Base-by-base conservation (phyloP, 306 rosid genomes). In the Chamaecrista fasciculata region DNA sequence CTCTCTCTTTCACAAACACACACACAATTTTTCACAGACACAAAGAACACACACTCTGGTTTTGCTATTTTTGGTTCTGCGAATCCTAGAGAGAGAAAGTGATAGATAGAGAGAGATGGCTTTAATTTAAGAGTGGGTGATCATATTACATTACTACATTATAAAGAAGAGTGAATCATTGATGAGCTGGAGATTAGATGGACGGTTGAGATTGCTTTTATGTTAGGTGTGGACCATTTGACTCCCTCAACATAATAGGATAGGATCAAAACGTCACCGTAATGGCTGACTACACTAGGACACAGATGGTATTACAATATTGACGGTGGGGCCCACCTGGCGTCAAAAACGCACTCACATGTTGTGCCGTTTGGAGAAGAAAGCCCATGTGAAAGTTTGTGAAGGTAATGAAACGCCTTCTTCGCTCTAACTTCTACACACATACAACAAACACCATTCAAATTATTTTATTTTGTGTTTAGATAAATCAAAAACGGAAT, bases 161-260 rank as follows among this genome's bases (percentile, higher is more conserved):
- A n/a, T n/a, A n/a, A n/a, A 33, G 29, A 42, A 63, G 80, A 85
- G 76, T 79, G n/a, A n/a, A n/a, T n/a, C n/a, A 78, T 70, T 9
- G 72, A 76, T 70, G 78, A 71, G 67, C 37, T 25, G 52, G 56
- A 53, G 53, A 75, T 52, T 59, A 24, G 53, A 77, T 79, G 63
- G 72, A 82, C 86, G 89, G 93, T 70, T 67, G 28, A 77, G 86
- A 84, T 89, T 36, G 44, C 36, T 19, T 44, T 16, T 46, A 28
- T 11, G 50, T 5, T 4, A 5, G 1, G 34, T 18, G 24, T 56
- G 63, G 53, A 47, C 79, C 76, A 44, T 29, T 77, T 77, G 71
- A 69, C 74, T 64, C 36, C 51, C 53, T 34, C 58, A 43, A 18
- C 11, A 5, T 40, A 47, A 28, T 69, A 69, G 11, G 23, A 9